These are phyloP conservation scores for Sphaerobolus stellatus DNA, from an alignment of 1,284 basidiomycete species.

Conservation along the genomic window DNA sequence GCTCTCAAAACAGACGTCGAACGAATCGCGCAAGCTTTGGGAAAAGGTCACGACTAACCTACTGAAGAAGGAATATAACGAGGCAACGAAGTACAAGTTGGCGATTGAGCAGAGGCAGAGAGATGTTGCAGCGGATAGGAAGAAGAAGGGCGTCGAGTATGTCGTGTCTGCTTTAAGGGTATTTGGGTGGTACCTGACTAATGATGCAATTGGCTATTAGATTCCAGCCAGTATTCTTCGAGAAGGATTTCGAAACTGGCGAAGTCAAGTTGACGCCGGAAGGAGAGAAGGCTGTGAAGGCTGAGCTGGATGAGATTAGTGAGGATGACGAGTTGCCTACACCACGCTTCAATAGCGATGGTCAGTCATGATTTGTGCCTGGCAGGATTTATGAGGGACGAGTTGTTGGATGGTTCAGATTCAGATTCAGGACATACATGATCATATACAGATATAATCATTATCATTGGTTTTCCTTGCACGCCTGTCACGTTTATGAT, in stretches of 20 bases:
- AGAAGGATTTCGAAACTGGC: slow-evolving; percentile 70
- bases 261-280: slow-evolving; percentile 70
- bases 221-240: slow-evolving; percentile 81
- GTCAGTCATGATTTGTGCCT: background rate
- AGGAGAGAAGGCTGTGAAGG: slow-evolving; percentile 67
- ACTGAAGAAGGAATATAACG: slow-evolving; percentile 81
- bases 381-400: background rate
- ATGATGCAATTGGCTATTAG: slow-evolving; percentile 40
- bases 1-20: slow-evolving; percentile 71
- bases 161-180: slow-evolving; percentile 40
- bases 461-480: background rate
- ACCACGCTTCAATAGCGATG: background rate
- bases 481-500: background rate
- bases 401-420: background rate
- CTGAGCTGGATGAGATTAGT: slow-evolving; percentile 50
- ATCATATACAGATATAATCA: background rate
- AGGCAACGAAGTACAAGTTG: slow-evolving; percentile 87
- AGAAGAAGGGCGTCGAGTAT: slow-evolving; percentile 73
- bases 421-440: slow-evolving; percentile 5
- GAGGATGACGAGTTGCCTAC: slow-evolving; percentile 1
- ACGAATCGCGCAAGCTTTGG: slow-evolving; percentile 91
- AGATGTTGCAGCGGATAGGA: slow-evolving; percentile 81
- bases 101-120: slow-evolving; percentile 88
- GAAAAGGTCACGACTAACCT: slow-evolving; percentile 78
- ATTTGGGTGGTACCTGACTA: slow-evolving; percentile 10